phyloP scores from a whole-genome alignment of 306 rosid species.

The Clitoria ternatea region DNA sequence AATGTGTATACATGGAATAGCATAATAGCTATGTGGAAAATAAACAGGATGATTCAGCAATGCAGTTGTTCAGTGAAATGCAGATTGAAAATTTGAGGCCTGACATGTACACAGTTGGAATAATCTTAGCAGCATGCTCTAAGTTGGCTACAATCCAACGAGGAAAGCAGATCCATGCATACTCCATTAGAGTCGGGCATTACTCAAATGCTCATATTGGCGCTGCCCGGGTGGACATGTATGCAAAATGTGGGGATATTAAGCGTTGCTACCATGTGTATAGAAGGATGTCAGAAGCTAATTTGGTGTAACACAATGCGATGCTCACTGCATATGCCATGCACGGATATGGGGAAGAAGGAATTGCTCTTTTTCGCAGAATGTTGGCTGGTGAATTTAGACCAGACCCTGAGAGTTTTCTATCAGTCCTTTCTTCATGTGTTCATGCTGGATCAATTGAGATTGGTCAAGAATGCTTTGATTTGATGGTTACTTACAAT shows the following conservation, averaged over 20 bases:
- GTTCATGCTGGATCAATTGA: conserved; percentile 49
- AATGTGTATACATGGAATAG: conserved; percentile 46
- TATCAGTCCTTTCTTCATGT: conserved; percentile 49
- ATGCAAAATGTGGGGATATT: conserved; percentile 57
- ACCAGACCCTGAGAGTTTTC: conserved; percentile 55
- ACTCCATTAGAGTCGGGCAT: conserved; percentile 38
- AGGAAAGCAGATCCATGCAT: conserved; percentile 60
- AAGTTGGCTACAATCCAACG: conserved; percentile 42
- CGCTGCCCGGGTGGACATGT: conserved; percentile 55
- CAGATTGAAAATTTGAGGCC: conserved; percentile 40
- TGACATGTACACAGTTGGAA: conserved; percentile 54
- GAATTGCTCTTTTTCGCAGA: conserved; percentile 41
- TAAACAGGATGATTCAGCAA: conserved; percentile 33
- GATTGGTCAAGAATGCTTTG: conserved; percentile 42
- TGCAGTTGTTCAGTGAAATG: conserved; percentile 38
- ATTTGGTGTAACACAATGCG: conserved; percentile 55
- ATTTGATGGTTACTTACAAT: conserved; percentile 39
- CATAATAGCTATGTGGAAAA: conserved; percentile 36
- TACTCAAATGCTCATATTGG: conserved; percentile 41
- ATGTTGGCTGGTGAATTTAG: conserved; percentile 30
- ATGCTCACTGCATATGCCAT: conserved; percentile 59
- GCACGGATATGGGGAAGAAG: conserved; percentile 54
- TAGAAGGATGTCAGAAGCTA: conserved; percentile 43
- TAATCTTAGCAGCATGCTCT: conserved; percentile 48
- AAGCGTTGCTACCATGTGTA: conserved; percentile 36